Evolutionary conservation across 345 rosid genomes (phyloP).

Genomic region (Populus ilicifolia): DNA sequence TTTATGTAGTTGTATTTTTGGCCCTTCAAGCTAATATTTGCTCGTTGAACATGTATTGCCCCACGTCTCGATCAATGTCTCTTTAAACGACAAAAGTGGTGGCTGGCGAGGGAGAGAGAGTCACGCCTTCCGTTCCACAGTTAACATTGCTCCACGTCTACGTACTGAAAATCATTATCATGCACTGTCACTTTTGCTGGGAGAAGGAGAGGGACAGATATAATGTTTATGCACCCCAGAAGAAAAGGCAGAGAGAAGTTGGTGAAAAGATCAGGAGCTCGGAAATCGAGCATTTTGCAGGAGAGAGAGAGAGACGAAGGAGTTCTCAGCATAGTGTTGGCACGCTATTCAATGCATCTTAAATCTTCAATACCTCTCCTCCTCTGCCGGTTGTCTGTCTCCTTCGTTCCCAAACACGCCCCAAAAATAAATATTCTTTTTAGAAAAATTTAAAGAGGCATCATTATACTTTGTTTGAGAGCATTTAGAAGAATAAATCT

Average conservation of each 20-base stretch:
- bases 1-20: no score
- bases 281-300: conserved; percentile 25
- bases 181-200: conserved; percentile 1
- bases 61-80: neutral
- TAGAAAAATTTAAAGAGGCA: no score
- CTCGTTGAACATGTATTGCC: neutral
- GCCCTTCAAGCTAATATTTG: no score
- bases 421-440: no score
- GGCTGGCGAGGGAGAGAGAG: conserved; percentile 15
- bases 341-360: conserved; percentile 35
- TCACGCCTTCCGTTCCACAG: conserved; percentile 35
- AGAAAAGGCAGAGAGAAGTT: conserved; percentile 8
- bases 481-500: no score
- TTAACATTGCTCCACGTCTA: conserved; percentile 34
- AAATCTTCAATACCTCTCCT: conserved; percentile 2
- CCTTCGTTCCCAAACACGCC: conserved; percentile 30
- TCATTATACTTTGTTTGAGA: no score
- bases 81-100: conserved; percentile 27
- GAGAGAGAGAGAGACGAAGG: neutral
- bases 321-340: conserved; percentile 10
- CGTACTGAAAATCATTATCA: conserved; percentile 9
- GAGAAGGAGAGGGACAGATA: conserved; percentile 7
- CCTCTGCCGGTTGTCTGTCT: conserved; percentile 37
- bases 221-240: conserved; percentile 8
- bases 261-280: conserved; percentile 4